Evolutionary conservation across 495 filamentous ascomycete species (phyloP).

Genomic region (Chaetomium fimeti): DNA sequence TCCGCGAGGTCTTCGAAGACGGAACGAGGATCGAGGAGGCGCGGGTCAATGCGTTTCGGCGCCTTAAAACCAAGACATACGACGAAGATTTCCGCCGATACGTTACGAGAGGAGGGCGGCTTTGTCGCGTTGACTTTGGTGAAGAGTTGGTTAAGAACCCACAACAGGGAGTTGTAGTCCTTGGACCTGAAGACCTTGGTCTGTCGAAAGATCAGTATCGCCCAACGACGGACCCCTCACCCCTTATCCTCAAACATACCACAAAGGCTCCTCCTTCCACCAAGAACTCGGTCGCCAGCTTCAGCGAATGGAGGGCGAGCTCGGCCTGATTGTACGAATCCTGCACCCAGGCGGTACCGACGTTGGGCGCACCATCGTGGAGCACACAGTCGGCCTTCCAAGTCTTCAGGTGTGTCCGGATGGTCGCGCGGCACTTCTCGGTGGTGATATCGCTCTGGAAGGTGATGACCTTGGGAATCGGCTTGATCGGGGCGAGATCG

Average conservation of each 20-base stretch:
- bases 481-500: conserved; percentile 92
- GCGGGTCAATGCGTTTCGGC: conserved; percentile 87
- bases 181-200: conserved; percentile 99
- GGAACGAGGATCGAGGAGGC: conserved; percentile 82
- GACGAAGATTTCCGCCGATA: conserved; percentile 97
- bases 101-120: conserved; percentile 90
- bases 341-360: conserved; percentile 97
- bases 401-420: conserved; percentile 85
- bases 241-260: conserved; percentile 12
- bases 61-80: conserved; percentile 89
- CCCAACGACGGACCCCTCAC: too few species aligned
- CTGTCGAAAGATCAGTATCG: background rate
- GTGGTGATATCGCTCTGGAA: conserved; percentile 99
- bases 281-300: conserved; percentile 91
- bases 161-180: conserved; percentile 92
- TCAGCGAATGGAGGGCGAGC: conserved; percentile 85
- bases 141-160: conserved; percentile 98
- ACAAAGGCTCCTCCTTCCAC: conserved; percentile 89
- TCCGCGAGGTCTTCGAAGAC: conserved; percentile 94
- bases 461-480: conserved; percentile 86
- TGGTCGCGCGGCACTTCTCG: conserved; percentile 91
- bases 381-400: conserved; percentile 98
- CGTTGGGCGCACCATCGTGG: conserved; percentile 97
- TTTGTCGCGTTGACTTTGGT: conserved; percentile 93
- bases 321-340: conserved; percentile 98